Base-by-base conservation (phyloP, 148 eudicot genomes). In the Persicaria tinctoria region DNA sequence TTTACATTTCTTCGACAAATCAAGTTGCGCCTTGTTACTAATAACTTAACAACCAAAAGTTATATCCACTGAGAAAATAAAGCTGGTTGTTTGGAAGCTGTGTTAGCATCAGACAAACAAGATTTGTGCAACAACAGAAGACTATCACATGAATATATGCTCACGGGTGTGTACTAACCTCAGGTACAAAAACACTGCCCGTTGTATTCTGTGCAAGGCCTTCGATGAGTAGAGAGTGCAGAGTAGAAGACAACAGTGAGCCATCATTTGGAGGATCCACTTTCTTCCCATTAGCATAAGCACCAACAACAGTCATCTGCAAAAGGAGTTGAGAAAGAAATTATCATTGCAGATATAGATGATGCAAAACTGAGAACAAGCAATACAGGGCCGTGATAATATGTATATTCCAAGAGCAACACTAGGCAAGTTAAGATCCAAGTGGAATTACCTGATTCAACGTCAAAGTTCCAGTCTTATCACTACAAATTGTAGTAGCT, bases 231-330 rank as follows among this genome's bases (percentile, higher is more conserved):
- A 95, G 77, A 74, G 89, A 79, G 76, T 79, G 74, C 14, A 84
- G 68, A 38, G 23, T 74, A 18, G 87, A 77, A 72, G 92, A 88
- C 78, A 90, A 76, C 69, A 48, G 8, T 50, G 97, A 86, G 71
- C 70, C 87, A 73, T 87, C 76, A 70, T 90, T 84, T 32, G 89
- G 80, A 11, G 87, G 82, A 73, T 85, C 88, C 69, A 87, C 38
- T 82, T 86, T 95, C 83, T 82, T 88, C 57, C 92, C 97, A 73
- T 89, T 86, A 44, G 82, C 79, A 79, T 84, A 80, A 51, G 86
- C 88, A 80, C 92, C 94, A 46, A 89, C 93, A 72, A 95, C 93
- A 41, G 99, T 89, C 99, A 95, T 95, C 99, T 95, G 91, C 70
- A 79, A 32, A 73, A 46, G 74, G 23, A 23, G 46, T 47, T 41